Base-by-base conservation (phyloP, 768 basidiomycete species). In the Megacollybia marginata region DNA sequence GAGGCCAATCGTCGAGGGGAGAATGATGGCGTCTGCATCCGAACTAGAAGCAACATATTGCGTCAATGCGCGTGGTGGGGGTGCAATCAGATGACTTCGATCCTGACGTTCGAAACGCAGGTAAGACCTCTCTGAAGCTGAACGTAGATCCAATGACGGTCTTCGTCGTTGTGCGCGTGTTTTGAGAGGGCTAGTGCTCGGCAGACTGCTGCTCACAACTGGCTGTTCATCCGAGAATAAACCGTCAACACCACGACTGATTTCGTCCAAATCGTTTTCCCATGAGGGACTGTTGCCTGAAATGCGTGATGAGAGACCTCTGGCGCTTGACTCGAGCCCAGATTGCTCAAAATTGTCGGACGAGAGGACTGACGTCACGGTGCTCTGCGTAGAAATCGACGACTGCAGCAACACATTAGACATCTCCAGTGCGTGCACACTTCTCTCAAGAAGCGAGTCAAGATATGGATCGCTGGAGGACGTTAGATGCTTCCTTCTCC, bases 371-470 rank as follows among this genome's bases (percentile, higher is more conserved):
- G 72, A 58, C 19, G 74, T 70, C 34, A 75, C 67, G 33, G 69
- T 78, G 11, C 81, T 72, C 54, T 85, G 83, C 1, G 88, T 83
- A 36, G 82, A 77, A 57, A 90, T 83, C 18, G 85, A 85, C 11
- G 80, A 82, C 59, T 88, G 83, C 43, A 92, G 69, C 10, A 92
- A 69, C 2, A 81, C 75, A 51, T 92, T 92, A 5, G 89, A 92
- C 73, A 90, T 82, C 62, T 92, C 90, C 9, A 92, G 72, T 1
- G 89, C 89, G 65, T 89, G 82, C 12, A 92, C 86, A 55, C 87
- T 89, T 54, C 89, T 80, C 51, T 81, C 86, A 1, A 92, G 74
- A 13, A 92, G 70, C n/a, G 83, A 75, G 64, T 92, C 90, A 23
- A 90, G 74, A 57, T 76, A 81, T 11, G 77, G 75, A 61, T 85